These are phyloP conservation scores for Inonotus obliquus DNA, from an alignment of 1,284 basidiomycete genomes.

Conservation along the genomic window DNA sequence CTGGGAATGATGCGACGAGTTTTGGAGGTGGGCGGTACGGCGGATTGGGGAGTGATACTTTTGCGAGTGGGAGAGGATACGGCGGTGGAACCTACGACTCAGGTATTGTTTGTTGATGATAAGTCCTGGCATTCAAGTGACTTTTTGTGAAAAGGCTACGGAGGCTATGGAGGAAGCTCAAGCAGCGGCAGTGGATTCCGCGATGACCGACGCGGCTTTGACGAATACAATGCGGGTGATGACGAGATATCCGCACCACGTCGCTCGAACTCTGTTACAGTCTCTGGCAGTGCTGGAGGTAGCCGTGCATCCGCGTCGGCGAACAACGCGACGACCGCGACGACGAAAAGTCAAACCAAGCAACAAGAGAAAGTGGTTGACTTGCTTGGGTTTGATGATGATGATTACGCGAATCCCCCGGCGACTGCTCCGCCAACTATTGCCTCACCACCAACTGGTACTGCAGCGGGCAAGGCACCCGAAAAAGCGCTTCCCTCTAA, in stretches of 20 bases:
- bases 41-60: constrained; percentile 75
- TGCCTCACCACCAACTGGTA: constrained; percentile 28
- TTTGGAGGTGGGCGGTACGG: constrained; percentile 69
- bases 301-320: not conserved
- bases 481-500: constrained; percentile 54
- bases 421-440: not conserved
- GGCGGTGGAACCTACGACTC: constrained; percentile 30
- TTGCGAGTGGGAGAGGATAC: constrained; percentile 40
- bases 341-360: constrained; percentile 41
- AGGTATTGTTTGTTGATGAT: constrained; percentile 24
- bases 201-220: constrained; percentile 64
- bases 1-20: constrained; percentile 74
- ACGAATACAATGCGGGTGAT: constrained; percentile 97
- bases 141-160: constrained; percentile 23
- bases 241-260: constrained; percentile 64
- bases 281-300: not conserved
- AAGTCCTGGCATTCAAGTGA: not conserved
- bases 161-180: constrained; percentile 40
- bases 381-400: constrained; percentile 63
- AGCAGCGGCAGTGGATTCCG: constrained; percentile 54
- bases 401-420: constrained; percentile 30
- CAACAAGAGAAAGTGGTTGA: constrained; percentile 33
- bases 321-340: constrained; percentile 36
- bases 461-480: constrained; percentile 32
- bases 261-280: constrained; percentile 35